Evolutionary conservation across 768 basidiomycete genomes (phyloP), one percentile per base, ranked within the genome.

Genomic region (Pisolithus orientalis): DNA sequence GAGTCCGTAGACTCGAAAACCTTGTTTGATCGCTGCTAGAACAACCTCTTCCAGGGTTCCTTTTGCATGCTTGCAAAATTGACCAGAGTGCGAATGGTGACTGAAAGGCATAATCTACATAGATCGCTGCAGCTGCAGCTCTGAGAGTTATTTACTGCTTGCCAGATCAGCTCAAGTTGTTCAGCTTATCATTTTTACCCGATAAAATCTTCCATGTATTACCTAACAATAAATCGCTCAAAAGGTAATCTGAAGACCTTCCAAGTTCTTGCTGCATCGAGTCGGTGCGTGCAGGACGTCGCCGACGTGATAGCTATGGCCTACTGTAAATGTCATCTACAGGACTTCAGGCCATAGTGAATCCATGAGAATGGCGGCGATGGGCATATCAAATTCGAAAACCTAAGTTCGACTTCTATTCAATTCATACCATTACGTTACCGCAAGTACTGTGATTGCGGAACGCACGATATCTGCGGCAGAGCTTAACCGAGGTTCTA

Each of bases 41-140:
- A 96, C 87, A 14, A 94, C 85, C 4, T 90, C 82, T 60, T 94
- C 85, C 38, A 99, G 75, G 1, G 75, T 72, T 6, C 93, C 93
- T 11, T 75, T 73, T 3, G 92, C 95, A 63, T 97, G 94, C 57
- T 82, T 85, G 74, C 94, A 95, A 71, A 94, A 95, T 62, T 94
- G 85, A 29, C 94, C 93, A 0, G 91, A 95, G 62, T 96, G 93
- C 17, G 89, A 92, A 68, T 94, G 92, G 64, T 91, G 90, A 62
- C 85, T 88, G 61, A 81, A 72, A 53, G 84, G 85, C 80, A 82
- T 82, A 38, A 56, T 56, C 34, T 34, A 34, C 34, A 5, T 5
- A 34, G 11, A 11, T 14, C 13, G 34, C 13, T 34, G 11, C 34
- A 34, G 34, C 5, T 34, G 34, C 21, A 34, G 34, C 13, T 3